Evolutionary conservation across 2,329 filamentous ascomycete species (phyloP), one percentile per base, ranked within the genome.

Genomic region (Talaromyces amestolkiae): DNA sequence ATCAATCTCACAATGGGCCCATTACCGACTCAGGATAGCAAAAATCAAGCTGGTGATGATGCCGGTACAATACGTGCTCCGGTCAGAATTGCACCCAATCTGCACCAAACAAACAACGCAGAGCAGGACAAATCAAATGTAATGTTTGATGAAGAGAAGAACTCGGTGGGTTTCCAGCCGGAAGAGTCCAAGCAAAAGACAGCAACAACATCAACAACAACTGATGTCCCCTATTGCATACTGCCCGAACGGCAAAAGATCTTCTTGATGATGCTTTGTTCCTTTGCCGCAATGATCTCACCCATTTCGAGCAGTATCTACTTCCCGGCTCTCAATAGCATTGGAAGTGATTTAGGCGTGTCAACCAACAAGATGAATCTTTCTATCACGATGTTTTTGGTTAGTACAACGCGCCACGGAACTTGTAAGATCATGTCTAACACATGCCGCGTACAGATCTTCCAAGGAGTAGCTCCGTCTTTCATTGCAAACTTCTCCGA

Each of bases 391-490:
- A 74, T 77, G 1, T 82, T 81, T 66, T 70, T 82, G 59, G 59
- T 58, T 5, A 39, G 47, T 47, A 51, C 8, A 33, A n/a, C 6
- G 10, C 13, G 6, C 15, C n/a, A 7, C 31, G 8, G 27, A 9
- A 19, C n/a, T 37, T 37, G 19, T 9, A 24, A 56, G 33, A 6
- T 39, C 15, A 13, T 13, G n/a, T 31, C n/a, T 56, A 39, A 56
- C n/a, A 22, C 17, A 35, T 10, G n/a, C 19, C 27, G 59, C 7
- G 8, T 15, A 17, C 17, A 65, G 79, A 82, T 85, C 45, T 79
- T 84, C 37, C 84, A 86, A 77, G 84, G 82, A 4, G 73, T 86
- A n/a, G 80, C 81, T 1, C 83, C 83, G 35, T 82, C 83, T 68
- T 76, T 85, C 15, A 77, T 84, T 65, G 83, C 81, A 6, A 81